Evolutionary conservation across 768 basidiomycete genomes (phyloP).

Genomic region (Gelatoporia subvermispora): DNA sequence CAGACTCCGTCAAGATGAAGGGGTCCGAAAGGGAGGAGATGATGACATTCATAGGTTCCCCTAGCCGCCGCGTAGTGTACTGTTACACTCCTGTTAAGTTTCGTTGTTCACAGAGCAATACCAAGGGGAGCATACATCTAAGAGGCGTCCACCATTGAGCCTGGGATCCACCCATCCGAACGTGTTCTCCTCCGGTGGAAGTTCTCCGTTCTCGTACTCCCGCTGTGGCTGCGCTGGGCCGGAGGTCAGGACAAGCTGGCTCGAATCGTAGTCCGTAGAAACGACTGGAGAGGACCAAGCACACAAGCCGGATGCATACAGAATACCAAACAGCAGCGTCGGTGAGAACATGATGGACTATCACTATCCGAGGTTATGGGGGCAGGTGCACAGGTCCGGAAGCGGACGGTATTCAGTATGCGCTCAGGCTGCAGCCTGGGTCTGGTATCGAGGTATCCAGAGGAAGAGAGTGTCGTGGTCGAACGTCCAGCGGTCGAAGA

Average conservation of each 20-base stretch:
- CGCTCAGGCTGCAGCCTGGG: neutral
- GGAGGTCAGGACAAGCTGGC: neutral
- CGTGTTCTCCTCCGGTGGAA: slow-evolving; percentile 22
- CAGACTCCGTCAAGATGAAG: slow-evolving; percentile 68
- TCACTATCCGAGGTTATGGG: neutral
- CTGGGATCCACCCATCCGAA: slow-evolving; percentile 65
- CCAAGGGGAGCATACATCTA: slow-evolving; percentile 56
- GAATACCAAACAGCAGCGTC: slow-evolving; percentile 1
- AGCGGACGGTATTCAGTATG: neutral
- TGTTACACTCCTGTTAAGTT: slow-evolving; percentile 20
- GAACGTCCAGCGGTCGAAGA: slow-evolving; percentile 1
- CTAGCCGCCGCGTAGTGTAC: slow-evolving; percentile 61
- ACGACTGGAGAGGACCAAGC: slow-evolving; percentile 3
- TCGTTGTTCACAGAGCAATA: neutral
- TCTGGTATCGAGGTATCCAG: neutral
- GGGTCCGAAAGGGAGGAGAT: slow-evolving; percentile 78
- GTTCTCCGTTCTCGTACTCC: slow-evolving; percentile 22
- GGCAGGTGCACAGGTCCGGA: neutral
- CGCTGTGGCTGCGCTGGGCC: neutral
- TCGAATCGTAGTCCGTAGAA: neutral
- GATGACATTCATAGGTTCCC: slow-evolving; percentile 84
- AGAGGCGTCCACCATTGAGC: slow-evolving; percentile 61
- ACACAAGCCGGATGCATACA: neutral
- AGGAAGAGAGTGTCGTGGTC: neutral
- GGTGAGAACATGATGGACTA: neutral